Conservation (phyloP, 2,329 filamentous ascomycete species). For the Epichloe uncinata region DNA sequence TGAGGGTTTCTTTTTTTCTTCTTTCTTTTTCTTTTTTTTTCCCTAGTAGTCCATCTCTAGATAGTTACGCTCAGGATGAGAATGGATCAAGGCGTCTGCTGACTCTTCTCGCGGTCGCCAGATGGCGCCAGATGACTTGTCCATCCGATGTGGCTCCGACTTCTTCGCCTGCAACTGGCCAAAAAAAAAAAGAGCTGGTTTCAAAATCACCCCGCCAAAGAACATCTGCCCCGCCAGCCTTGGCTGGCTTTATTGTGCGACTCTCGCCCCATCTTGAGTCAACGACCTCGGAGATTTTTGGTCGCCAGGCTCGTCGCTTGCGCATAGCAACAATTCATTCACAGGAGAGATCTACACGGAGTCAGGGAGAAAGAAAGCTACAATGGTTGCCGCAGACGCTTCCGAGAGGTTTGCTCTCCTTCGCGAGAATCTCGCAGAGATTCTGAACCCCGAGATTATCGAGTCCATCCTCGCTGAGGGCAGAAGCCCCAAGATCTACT, state of each 20-base stretch:
- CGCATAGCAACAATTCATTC: too few relatives aligned
- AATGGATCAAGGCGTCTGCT: too few relatives aligned
- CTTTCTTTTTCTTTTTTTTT: too few relatives aligned
- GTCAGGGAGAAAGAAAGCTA: background rate
- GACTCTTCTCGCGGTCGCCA: too few relatives aligned
- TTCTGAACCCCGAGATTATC: conserved; percentile 75
- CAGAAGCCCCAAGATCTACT: conserved; percentile 67
- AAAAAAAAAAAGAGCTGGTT: background rate
- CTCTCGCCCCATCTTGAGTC: background rate
- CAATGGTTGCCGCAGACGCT: conserved; percentile 16
- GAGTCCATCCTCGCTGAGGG: conserved; percentile 58
- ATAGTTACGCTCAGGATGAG: too few relatives aligned
- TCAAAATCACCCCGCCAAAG: background rate
- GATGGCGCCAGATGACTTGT: too few relatives aligned
- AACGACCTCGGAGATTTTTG: background rate
- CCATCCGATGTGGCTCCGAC: background rate
- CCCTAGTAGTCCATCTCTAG: too few relatives aligned
- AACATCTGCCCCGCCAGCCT: background rate
- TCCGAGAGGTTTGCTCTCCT: conserved; percentile 63
- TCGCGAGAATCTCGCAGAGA: conserved; percentile 66
- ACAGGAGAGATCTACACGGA: background rate
- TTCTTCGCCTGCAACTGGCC: background rate
- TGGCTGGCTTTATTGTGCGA: background rate
- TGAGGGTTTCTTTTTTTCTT: too few relatives aligned
- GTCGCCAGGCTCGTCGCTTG: too few relatives aligned